Conservation (phyloP, 2,329 filamentous ascomycete species). For the Cadophora sp. region DNA sequence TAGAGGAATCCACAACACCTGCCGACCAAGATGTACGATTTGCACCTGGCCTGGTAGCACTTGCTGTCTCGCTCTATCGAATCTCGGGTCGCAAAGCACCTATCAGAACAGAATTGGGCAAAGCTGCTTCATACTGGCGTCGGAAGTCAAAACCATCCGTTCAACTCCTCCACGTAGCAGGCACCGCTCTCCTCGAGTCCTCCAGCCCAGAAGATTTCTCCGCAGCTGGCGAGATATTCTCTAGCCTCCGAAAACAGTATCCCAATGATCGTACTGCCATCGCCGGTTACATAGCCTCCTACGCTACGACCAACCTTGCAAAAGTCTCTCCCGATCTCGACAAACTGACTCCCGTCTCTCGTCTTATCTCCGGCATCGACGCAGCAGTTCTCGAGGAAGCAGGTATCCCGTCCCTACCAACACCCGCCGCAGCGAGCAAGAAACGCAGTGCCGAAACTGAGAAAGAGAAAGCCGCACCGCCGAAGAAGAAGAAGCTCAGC, state of each 20-base stretch:
- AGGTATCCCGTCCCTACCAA: slow-evolving; percentile 63
- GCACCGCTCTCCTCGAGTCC: slow-evolving; percentile 81
- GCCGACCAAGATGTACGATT: slow-evolving; percentile 75
- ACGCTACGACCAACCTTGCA: slow-evolving; percentile 66
- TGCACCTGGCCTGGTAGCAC: slow-evolving; percentile 83
- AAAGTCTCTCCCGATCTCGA: slow-evolving; percentile 62
- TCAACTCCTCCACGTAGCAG: slow-evolving; percentile 81
- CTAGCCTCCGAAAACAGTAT: slow-evolving; percentile 69
- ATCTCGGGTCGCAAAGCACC: slow-evolving; percentile 75
- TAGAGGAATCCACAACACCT: slow-evolving; percentile 66
- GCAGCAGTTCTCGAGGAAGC: slow-evolving; percentile 67
- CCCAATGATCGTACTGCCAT: slow-evolving; percentile 72
- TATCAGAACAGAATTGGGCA: slow-evolving; percentile 75
- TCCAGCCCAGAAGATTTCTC: slow-evolving; percentile 70
- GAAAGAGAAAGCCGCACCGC: slow-evolving; percentile 49
- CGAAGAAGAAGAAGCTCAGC: slow-evolving; percentile 64
- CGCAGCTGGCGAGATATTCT: slow-evolving; percentile 80
- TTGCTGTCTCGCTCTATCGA: slow-evolving; percentile 80
- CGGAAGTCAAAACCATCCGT: slow-evolving; percentile 62
- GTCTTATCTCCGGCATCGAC: slow-evolving; percentile 67
- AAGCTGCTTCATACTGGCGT: slow-evolving; percentile 84
- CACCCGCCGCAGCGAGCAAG: slow-evolving; percentile 49
- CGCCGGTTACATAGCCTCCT: slow-evolving; percentile 86
- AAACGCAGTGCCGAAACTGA: slow-evolving; percentile 57
- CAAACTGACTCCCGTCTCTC: slow-evolving; percentile 66